Base-by-base conservation (phyloP, 345 rosid species). In the Eucalyptus sp. region DNA sequence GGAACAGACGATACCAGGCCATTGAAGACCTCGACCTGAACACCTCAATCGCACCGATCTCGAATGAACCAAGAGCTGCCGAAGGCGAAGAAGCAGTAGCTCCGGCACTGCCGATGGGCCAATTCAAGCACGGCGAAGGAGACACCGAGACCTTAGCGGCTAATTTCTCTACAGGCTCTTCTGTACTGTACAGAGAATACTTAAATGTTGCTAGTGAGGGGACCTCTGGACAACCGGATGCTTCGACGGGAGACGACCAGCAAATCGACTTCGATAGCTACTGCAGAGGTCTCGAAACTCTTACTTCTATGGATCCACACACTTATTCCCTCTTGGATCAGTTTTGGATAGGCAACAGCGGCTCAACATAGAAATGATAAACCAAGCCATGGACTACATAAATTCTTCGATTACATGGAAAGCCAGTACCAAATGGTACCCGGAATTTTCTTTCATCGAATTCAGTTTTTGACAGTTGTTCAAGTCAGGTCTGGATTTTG, bases 51-150 rank as follows among this genome's bases (percentile, higher is more conserved):
- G 22, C 87, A 7, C 58, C 49, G 16, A 14, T 31, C 27, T 48
- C 1, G 54, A 86, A 46, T 91, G 92, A 84, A 91, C 89, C 44
- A 6, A 41, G 48, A 20, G 48, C 84, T 11, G 29, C 43, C 5
- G 15, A 76, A 20, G 84, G 84, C 9, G 95, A 95, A 80, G 99
- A 94, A 64, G 95, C 94, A 33, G 92, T 90, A 86, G 91, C 95
- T 29, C 86, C 93, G 31, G 95, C 91, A 29, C 86, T 92, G 66
- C 95, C 94, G 6, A 91, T 92, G 5, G 94, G 93, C 89, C 93
- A 97, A 68, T 95, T 94, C 71, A 90, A 90, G 33, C 91, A 88
- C 50, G 80, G 84, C 25, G 93, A 94, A 64, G 92, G 86, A 15
- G 89, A 89, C 62, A 10, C 84, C 9, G 16, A 76, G 11, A 25